A percentile compares a stretch with the other conserved stretches of the same genome.
phyloP scores from a whole-genome alignment of 1,284 basidiomycete genomes.

The Naganishia sp. region DNA sequence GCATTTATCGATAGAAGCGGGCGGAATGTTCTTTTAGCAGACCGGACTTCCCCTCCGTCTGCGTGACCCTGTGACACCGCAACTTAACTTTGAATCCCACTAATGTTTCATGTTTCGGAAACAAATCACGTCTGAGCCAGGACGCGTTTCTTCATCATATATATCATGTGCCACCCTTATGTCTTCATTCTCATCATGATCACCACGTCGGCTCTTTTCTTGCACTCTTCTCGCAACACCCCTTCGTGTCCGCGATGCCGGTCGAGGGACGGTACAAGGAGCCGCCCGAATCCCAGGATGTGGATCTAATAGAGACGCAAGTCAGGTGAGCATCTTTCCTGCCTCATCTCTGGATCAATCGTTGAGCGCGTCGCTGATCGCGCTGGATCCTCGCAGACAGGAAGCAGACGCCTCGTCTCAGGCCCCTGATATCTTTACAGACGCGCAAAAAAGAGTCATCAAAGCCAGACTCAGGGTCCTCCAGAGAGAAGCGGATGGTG shows the following conservation, averaged over 20 bases:
- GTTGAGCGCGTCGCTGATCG: too few species aligned
- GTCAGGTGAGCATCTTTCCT: not conserved
- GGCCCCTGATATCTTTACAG: not conserved
- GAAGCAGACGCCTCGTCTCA: not conserved
- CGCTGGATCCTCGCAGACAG: too few species aligned
- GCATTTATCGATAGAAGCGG: too few species aligned
- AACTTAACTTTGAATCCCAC: too few species aligned
- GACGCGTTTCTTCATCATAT: not conserved
- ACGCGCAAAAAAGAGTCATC: not conserved
- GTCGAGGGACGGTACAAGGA: constrained; percentile 1
- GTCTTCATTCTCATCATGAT: not conserved
- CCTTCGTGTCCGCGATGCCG: constrained; percentile 2
- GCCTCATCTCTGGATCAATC: not conserved
- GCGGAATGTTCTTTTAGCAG: too few species aligned
- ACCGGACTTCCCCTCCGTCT: too few species aligned
- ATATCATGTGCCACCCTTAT: not conserved
- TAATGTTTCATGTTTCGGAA: constrained; percentile 2
- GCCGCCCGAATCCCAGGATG: constrained; percentile 18
- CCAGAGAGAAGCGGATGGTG: constrained; percentile 5
- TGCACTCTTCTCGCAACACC: not conserved
- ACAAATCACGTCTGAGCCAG: not conserved
- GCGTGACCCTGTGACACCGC: too few species aligned
- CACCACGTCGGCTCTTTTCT: not conserved
- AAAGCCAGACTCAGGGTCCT: not conserved
- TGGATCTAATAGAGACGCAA: constrained; percentile 11